Base-by-base conservation (phyloP, 805 yeast species). In the Ascoidea tarda region DNA sequence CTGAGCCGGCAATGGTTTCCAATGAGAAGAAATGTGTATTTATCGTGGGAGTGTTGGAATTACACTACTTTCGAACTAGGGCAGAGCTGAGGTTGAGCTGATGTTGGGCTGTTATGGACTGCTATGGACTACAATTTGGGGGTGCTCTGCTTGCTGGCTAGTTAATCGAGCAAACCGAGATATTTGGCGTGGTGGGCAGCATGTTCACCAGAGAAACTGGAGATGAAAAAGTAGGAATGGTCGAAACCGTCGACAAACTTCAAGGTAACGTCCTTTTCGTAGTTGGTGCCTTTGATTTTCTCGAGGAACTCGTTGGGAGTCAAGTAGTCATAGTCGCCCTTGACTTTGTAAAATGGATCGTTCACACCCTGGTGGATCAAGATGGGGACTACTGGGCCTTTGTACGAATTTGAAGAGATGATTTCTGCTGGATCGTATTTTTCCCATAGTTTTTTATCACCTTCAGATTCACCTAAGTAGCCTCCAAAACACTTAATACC, bases 151-250 rank as follows among this genome's bases (percentile, higher is more conserved):
- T 21, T 2, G 14, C 8, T 10, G 4, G 44, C 8, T 38, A 38
- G 44, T 38, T 38, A 38, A 38, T 38, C 44, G 8, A 38, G 14
- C 8, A 38, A 14, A 38, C 44, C 44, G 8, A 79, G 69, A 54
- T 78, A 73, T 65, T 84, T 82, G 6, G 95, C 95, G 62, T 93
- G 97, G 66, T 83, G 91, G 55, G 76, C 79, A 45, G 96, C 87
- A 66, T 93, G 98, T 44, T 81, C 86, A 53, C 77, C 83, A 10
- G 84, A 84, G 66, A 89, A 90, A 0, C 87, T 68, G 51, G 90
- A 76, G 53, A 91, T 76, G 65, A 89, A 91, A 67, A 77, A 93
- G 71, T 90, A 91, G 50, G 90, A 83, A 64, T 91, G 99, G 62
- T 93, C 97, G 63, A 81, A 91, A 4, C 90, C 96, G 1, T 85